Percentiles rank a stretch among this genome's conserved stretches.
phyloP scores from a whole-genome alignment of 108 stramenopile species.

The Skeletonema menzelii region DNA sequence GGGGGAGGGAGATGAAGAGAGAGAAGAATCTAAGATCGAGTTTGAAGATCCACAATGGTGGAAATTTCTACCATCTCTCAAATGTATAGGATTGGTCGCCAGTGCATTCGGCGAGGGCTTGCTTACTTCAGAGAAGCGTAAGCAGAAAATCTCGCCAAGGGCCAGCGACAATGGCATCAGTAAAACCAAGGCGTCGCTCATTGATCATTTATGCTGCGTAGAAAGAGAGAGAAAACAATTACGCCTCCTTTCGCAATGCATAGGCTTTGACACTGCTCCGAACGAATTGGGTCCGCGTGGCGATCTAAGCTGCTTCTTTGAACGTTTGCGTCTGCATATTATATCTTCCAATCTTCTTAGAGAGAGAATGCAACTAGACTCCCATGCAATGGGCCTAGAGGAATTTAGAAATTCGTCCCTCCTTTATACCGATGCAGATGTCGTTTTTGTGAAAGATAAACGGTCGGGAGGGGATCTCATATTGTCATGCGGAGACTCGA shows the following conservation, averaged over 20 bases:
- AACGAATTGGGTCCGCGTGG: conserved; percentile 53
- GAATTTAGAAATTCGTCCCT: conserved; percentile 69
- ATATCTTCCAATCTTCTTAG: conserved; percentile 55
- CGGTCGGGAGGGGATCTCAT: conserved; percentile 79
- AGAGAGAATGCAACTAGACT: conserved; percentile 65
- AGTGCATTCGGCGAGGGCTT: conserved; percentile 53
- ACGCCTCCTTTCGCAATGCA: conserved; percentile 64
- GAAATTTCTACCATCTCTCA: conserved; percentile 82
- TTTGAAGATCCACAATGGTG: conserved; percentile 93
- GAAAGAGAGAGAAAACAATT: conserved; percentile 72
- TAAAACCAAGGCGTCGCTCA: conserved; percentile 22
- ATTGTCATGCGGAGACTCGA: conserved; percentile 82
- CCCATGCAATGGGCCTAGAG: conserved; percentile 81
- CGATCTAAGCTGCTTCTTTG: conserved; percentile 62
- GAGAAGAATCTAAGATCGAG: conserved; percentile 21
- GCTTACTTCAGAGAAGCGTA: conserved; percentile 19
- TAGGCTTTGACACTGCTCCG: conserved; percentile 65
- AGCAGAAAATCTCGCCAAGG: not conserved
- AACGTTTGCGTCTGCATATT: conserved; percentile 61
- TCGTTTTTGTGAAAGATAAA: conserved; percentile 74
- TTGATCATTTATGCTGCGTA: conserved; percentile 39
- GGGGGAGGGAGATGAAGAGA: conserved; percentile 6
- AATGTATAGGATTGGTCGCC: conserved; percentile 85
- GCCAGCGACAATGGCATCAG: not conserved
- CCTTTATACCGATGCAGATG: conserved; percentile 74